Percentiles rank a stretch among this genome's conserved stretches.
Evolutionary conservation across 1,284 basidiomycete genomes (phyloP).

Genomic region (Ceratobasidium sp.): DNA sequence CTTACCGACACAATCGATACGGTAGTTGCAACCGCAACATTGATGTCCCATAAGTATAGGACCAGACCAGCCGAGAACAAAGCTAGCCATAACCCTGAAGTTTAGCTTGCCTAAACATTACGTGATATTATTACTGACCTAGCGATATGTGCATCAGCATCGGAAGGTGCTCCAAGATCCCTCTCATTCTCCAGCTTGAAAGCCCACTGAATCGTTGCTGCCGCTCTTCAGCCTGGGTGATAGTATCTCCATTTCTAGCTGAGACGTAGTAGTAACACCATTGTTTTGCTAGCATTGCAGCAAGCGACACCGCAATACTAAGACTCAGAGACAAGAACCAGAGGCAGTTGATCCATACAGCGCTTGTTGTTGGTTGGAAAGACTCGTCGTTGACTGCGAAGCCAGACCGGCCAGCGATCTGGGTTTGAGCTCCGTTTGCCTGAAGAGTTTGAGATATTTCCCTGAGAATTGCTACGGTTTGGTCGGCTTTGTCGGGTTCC

Average conservation of each 20-base stretch:
- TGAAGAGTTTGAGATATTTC: conserved; percentile 25
- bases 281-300: conserved; percentile 31
- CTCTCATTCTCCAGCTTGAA: conserved; percentile 20
- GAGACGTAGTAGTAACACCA: conserved; percentile 34
- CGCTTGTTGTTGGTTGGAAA: not conserved
- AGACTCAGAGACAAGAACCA: conserved; percentile 34
- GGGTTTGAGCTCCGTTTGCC: not conserved
- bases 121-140: not conserved
- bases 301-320: conserved; percentile 21
- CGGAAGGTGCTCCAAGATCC: conserved; percentile 3
- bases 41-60: conserved; percentile 23
- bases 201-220: conserved; percentile 18
- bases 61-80: conserved; percentile 29
- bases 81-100: not conserved
- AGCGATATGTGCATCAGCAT: conserved; percentile 22
- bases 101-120: not conserved
- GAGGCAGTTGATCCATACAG: conserved; percentile 27
- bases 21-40: conserved; percentile 13
- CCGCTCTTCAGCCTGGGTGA: conserved; percentile 25
- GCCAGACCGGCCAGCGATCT: not conserved
- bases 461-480: not conserved
- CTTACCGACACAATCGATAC: not conserved
- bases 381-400: not conserved
- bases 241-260: conserved; percentile 11
- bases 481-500: conserved; percentile 3